Evolutionary conservation across 768 basidiomycete species (phyloP), one percentile per base, ranked within the genome.

Genomic region (Panaeolus cyanescens): DNA sequence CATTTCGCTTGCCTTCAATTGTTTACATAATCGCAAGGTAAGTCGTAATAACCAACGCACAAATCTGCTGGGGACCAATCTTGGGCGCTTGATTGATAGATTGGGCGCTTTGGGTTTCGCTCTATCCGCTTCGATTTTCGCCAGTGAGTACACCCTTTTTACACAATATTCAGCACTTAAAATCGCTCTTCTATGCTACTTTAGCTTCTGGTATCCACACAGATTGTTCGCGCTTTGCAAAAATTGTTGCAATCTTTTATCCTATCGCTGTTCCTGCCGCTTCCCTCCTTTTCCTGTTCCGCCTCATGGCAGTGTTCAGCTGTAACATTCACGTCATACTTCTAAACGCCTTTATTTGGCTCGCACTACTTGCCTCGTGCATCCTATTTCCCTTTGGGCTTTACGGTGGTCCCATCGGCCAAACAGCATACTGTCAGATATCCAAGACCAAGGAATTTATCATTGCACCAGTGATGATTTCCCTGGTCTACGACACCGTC

Each of bases 331-430:
- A 62, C n/a, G 37, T 74, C 30, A 57, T 68, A 12, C 39, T 56
- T 2, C 64, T 71, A 32, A 76, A 77, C 62, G 66, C 62, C 28
- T 45, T 67, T 8, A 65, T 76, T 17, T 77, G 74, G 75, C 65
- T 77, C 5, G 58, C 57, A 1, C 70, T 73, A 20, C 30, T 75
- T 36, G 76, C 63, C 8, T 62, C 62, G 2, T 62, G 70, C 22
- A 28, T 75, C 9, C 63, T 69, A 2, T 64, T 70, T 7, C 68
- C 73, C 3, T 57, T 72, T 30, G 70, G 67, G 13, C 62, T 71
- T 5, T 20, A 39, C 8, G 72, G 66, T 0, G 56, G 31, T 3
- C 22, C 62, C 53, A 64, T 75, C 8, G 73, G 70, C 1, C 54
- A 67, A 0, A 72, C 71, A 10, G 32, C 61, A 4, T 68, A 68